Evolutionary conservation across 192 early-diverging fungal species (phyloP).

Genomic region (Rhizoclosmatium sp.): DNA sequence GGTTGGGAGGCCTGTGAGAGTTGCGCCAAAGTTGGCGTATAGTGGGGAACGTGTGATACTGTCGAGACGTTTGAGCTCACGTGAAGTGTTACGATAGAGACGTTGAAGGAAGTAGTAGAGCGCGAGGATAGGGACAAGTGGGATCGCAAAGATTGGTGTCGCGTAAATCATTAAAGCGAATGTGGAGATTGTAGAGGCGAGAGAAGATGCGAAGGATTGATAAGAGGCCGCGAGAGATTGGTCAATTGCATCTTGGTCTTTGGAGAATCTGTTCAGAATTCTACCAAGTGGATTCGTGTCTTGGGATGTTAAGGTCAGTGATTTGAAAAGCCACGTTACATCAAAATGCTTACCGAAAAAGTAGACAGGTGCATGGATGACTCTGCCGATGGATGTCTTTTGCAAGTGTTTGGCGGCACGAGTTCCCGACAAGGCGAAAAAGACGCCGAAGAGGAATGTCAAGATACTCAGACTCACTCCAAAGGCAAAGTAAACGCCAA

Average conservation of each 20-base stretch:
- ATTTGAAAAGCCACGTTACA: too few relatives aligned
- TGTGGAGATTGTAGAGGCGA: constrained; percentile 26
- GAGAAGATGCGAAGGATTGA: constrained; percentile 57
- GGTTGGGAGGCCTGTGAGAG: constrained; percentile 53
- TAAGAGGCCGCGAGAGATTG: constrained; percentile 43
- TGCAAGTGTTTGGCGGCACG: constrained; percentile 57
- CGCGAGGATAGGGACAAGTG: constrained; percentile 64
- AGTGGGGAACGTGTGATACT: constrained; percentile 78
- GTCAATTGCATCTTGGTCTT: constrained; percentile 91
- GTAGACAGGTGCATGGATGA: constrained; percentile 50
- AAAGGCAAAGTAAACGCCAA: constrained; percentile 32
- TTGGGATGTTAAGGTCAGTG: too few relatives aligned
- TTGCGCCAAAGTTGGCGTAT: constrained; percentile 85
- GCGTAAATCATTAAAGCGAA: constrained; percentile 15
- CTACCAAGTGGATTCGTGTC: constrained; percentile 52
- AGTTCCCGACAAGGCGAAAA: constrained; percentile 65
- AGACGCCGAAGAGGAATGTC: constrained; percentile 61
- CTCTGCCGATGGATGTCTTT: constrained; percentile 39
- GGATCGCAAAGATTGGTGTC: constrained; percentile 74
- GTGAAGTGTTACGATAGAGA: constrained; percentile 78
- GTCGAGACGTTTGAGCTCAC: constrained; percentile 91
- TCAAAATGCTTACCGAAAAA: constrained; percentile 41
- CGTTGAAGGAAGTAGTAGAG: constrained; percentile 70
- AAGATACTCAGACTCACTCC: constrained; percentile 11
- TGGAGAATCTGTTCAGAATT: constrained; percentile 62